Evolutionary conservation across 1,139 yeast genomes (phyloP), one percentile per base, ranked within the genome.

Genomic region (Kodamaea sp.): DNA sequence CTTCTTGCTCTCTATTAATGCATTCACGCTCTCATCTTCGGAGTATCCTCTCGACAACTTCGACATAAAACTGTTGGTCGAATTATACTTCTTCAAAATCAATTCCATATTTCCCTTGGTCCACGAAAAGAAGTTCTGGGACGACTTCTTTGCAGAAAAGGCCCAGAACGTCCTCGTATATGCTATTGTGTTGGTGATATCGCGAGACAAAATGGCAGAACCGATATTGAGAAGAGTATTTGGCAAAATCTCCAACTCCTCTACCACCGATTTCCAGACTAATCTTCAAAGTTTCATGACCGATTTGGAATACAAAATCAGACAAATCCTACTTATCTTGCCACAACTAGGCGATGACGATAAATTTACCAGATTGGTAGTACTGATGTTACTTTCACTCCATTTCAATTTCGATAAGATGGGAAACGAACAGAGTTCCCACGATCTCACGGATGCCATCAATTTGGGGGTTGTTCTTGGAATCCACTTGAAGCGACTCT

Each of bases 321-420:
- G 70, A 13, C 73, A 70, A 12, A 34, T 63, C n/a, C 31, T 56
- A 15, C 38, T 49, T 11, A 48, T 68, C 13, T 46, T 68, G 33
- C 67, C 60, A 1, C 68, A 65, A 35, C 43, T 67, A 18, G 72
- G 72, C 4, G 70, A 65, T 36, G 56, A 57, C 24, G 70, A 66
- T 34, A 62, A 61, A 38, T 47, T 63, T n/a, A 44, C 57, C 2
- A 37, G 63, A 22, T 42, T 64, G 30, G 50, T 57, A 2, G 58
- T 63, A 2, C 57, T 51, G 47, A 40, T 59, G 14, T 48, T 67
- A n/a, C 50, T 67, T 10, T 48, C 60, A 16, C 42, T 57, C 10
- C 65, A 59, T 41, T 63, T 56, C 39, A 56, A 54, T 22, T 58
- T 55, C 33, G 57, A 59, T 37, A 51, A 54, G 37, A 48, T 55